Percentiles rank a stretch among this genome's conserved stretches.
These are phyloP conservation scores for Glycine tomentella DNA, from an alignment of 306 rosid species.

Conservation along the genomic window DNA sequence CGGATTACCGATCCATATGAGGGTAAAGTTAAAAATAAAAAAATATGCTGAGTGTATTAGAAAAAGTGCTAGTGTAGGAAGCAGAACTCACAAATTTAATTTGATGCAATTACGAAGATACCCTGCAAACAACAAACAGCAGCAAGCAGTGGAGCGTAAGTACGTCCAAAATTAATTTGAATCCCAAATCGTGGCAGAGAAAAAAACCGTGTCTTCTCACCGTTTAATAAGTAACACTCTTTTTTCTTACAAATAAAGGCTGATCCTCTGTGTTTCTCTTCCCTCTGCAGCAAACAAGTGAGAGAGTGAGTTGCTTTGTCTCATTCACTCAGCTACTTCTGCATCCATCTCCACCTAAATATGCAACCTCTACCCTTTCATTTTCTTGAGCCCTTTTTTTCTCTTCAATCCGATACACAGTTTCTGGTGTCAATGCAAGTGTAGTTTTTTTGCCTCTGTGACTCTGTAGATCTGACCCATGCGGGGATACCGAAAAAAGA, in stretches of 20 bases:
- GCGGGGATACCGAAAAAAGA: conserved; percentile 36
- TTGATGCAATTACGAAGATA: background rate
- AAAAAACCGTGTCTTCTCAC: conserved; percentile 5
- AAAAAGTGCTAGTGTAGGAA: too few relatives aligned
- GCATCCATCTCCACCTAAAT: conserved; percentile 36
- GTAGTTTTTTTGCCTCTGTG: conserved; percentile 6
- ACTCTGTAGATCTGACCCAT: conserved; percentile 45
- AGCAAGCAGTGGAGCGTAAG: background rate
- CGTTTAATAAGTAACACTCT: background rate
- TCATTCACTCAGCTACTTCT: conserved; percentile 47
- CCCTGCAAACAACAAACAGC: background rate
- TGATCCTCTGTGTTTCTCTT: background rate
- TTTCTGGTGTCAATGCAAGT: conserved; percentile 4
- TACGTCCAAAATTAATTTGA: conserved; percentile 36
- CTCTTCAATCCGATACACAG: background rate
- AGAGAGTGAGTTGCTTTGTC: conserved; percentile 43
- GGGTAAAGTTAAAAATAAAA: too few relatives aligned
- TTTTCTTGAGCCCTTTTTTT: conserved; percentile 42
- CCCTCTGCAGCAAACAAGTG: conserved; percentile 31
- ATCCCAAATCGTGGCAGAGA: conserved; percentile 44
- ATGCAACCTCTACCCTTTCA: conserved; percentile 36
- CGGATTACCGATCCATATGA: too few relatives aligned
- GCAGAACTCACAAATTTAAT: conserved; percentile 24
- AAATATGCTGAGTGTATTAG: too few relatives aligned
- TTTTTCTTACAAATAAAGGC: conserved; percentile 29